Conservation (phyloP, 768 basidiomycete genomes). For the Rhodotorula toruloides region DNA sequence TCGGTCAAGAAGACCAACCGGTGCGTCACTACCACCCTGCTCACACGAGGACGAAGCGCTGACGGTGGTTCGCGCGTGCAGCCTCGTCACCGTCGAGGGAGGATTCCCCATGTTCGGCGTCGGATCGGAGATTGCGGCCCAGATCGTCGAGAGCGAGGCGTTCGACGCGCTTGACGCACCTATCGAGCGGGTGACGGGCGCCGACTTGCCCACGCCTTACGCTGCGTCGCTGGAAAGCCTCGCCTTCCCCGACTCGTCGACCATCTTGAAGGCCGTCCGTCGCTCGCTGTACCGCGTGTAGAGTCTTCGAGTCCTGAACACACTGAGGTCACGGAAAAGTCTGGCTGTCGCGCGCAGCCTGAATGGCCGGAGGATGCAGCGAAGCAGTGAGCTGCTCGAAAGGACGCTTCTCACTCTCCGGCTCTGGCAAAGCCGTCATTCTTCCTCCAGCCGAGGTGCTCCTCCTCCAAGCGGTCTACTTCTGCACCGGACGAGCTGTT, state of each 20-base stretch:
- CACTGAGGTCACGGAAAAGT: too few relatives aligned
- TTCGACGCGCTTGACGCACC: slow-evolving; percentile 99
- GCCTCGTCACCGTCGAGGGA: slow-evolving; percentile 89
- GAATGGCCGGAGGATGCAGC: too few relatives aligned
- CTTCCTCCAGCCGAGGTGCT: too few relatives aligned
- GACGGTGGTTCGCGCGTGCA: slow-evolving; percentile 44
- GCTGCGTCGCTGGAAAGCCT: slow-evolving; percentile 81
- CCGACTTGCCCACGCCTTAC: slow-evolving; percentile 96
- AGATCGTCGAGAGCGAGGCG: slow-evolving; percentile 93
- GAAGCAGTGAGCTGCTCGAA: too few relatives aligned
- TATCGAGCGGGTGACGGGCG: slow-evolving; percentile 94
- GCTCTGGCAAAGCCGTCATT: too few relatives aligned
- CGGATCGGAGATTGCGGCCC: slow-evolving; percentile 95
- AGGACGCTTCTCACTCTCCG: too few relatives aligned
- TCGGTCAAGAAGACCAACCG: slow-evolving; percentile 99
- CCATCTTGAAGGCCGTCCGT: slow-evolving; percentile 92
- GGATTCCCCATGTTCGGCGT: slow-evolving; percentile 99
- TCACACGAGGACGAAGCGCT: not conserved
- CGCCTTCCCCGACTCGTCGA: slow-evolving; percentile 84
- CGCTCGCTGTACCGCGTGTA: slow-evolving; percentile 49
- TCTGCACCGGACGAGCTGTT: too few relatives aligned
- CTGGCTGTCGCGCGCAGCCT: too few relatives aligned
- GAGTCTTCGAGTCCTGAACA: too few relatives aligned
- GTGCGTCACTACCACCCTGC: slow-evolving; percentile 48
- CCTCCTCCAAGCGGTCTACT: too few relatives aligned